Evolutionary conservation across 441 rosid species (phyloP).

Genomic region (Euphorbia celastroides): DNA sequence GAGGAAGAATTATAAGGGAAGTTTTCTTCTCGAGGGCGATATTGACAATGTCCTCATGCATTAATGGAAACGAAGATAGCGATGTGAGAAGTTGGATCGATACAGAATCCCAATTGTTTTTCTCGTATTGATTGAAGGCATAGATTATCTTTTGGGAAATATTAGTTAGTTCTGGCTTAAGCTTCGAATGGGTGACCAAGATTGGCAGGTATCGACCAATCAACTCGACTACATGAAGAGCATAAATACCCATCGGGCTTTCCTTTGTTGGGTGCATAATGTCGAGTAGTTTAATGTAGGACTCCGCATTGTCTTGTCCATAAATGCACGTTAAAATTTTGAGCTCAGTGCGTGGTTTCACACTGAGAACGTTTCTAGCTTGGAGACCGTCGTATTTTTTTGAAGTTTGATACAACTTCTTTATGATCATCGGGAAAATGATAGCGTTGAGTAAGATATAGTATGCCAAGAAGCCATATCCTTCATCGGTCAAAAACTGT

Average conservation of each 20-base stretch:
- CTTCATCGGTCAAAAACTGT: slow-evolving; percentile 14
- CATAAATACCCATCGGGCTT: slow-evolving; percentile 25
- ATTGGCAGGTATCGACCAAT: slow-evolving; percentile 36
- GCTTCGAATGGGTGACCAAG: slow-evolving; percentile 27
- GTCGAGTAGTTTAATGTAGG: slow-evolving; percentile 31
- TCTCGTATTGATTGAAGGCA: slow-evolving; percentile 27
- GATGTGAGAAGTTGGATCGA: slow-evolving; percentile 28
- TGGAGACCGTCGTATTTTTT: slow-evolving; percentile 37
- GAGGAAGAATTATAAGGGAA: slow-evolving; percentile 34
- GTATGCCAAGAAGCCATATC: background rate
- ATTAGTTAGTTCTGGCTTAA: background rate
- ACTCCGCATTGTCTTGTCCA: slow-evolving; percentile 31
- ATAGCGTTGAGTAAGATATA: slow-evolving; percentile 19
- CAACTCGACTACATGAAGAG: slow-evolving; percentile 42
- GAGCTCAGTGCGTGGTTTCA: slow-evolving; percentile 18
- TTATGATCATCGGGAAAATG: slow-evolving; percentile 33
- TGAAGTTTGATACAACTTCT: slow-evolving; percentile 41
- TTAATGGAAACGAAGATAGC: slow-evolving; percentile 27
- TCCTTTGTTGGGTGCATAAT: slow-evolving; percentile 25
- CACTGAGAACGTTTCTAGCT: slow-evolving; percentile 33
- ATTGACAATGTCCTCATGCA: slow-evolving; percentile 44
- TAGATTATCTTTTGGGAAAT: slow-evolving; percentile 26
- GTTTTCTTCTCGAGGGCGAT: slow-evolving; percentile 31
- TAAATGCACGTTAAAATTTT: slow-evolving; percentile 47
- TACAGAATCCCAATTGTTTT: background rate